Conservation (phyloP, 768 basidiomycete genomes). For the Pulveroboletus sp. region DNA sequence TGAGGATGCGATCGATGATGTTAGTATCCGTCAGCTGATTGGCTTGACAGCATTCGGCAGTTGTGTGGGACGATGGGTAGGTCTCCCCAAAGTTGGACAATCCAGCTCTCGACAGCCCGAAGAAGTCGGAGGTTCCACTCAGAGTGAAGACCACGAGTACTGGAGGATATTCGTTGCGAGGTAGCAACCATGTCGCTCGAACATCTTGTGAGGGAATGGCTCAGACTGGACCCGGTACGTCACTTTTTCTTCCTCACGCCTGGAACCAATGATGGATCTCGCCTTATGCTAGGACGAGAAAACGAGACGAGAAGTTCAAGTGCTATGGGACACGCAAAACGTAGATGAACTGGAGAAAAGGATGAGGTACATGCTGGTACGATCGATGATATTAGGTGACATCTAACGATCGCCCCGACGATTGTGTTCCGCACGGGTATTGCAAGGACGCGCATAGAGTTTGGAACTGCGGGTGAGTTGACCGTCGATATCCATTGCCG, state of each 20-base stretch:
- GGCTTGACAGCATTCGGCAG: no score
- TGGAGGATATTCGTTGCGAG: no score
- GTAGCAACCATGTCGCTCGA: conserved; percentile 26
- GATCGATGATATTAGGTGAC: neutral
- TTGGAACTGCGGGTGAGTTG: conserved; percentile 75
- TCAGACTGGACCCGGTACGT: conserved; percentile 44
- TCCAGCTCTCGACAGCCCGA: neutral
- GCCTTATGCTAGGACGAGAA: conserved; percentile 30
- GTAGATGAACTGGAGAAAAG: conserved; percentile 36
- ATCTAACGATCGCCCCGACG: neutral
- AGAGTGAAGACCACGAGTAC: neutral
- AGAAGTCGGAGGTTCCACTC: neutral
- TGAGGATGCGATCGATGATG: no score
- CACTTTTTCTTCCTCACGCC: neutral
- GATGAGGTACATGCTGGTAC: conserved; percentile 32
- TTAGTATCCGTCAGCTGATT: neutral
- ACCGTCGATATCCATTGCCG: neutral
- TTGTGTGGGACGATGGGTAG: no score
- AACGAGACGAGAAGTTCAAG: conserved; percentile 35
- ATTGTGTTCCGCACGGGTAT: neutral
- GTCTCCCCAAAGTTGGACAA: no score
- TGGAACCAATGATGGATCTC: neutral
- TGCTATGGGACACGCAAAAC: conserved; percentile 28
- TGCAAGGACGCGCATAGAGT: conserved; percentile 65
- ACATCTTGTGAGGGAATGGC: conserved; percentile 47